A percentile compares a stretch with the other conserved stretches of the same genome.
These are phyloP conservation scores for Cenchrus purpureus DNA, from an alignment of 176 grass and related monocot genomes.

Conservation along the genomic window DNA sequence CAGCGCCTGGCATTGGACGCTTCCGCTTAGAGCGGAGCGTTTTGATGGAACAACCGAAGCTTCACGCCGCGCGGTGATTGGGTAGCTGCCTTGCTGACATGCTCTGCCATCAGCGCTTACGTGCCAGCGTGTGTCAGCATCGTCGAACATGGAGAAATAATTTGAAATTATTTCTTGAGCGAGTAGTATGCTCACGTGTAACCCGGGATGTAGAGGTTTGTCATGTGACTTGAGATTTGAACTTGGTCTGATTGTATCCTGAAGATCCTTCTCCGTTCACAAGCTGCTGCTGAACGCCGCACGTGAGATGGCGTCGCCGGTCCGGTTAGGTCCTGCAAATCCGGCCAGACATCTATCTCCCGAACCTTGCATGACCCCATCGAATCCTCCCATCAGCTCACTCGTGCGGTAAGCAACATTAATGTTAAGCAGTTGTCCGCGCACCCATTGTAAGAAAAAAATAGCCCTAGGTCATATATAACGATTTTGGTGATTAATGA, in stretches of 20 bases:
- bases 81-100: neutral
- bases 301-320: slow-evolving; percentile 39
- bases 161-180: neutral
- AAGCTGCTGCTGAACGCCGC: neutral
- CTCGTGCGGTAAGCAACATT: no score
- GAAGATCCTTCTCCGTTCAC: neutral
- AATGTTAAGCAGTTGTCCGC: no score
- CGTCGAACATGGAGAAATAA: neutral
- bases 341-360: slow-evolving; percentile 47
- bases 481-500: no score
- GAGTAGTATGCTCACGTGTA: slow-evolving; percentile 34
- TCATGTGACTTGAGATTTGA: neutral
- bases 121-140: neutral
- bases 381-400: slow-evolving; percentile 47
- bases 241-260: neutral
- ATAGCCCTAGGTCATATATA: no score
- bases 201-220: slow-evolving; percentile 41
- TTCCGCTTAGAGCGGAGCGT: neutral
- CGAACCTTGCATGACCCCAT: neutral
- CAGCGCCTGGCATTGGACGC: neutral
- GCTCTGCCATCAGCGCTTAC: slow-evolving; percentile 31
- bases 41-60: slow-evolving; percentile 39
- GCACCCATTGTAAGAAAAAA: no score
- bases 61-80: neutral
- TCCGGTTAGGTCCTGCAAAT: slow-evolving; percentile 34